Conservation (phyloP, 148 eudicot species). For the Fagopyrum homotropicum region DNA sequence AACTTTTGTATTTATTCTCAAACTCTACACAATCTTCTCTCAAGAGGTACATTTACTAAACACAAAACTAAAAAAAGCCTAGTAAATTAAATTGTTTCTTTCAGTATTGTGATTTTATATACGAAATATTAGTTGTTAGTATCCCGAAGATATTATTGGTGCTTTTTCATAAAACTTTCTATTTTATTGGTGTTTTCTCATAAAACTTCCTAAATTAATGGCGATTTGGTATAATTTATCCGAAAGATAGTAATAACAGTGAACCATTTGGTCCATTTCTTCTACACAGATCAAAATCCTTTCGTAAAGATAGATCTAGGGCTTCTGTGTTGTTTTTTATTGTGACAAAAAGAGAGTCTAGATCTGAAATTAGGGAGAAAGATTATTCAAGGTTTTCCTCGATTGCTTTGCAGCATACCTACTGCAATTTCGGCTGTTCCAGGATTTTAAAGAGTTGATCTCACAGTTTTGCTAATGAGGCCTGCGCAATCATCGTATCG, state of each 20-base stretch:
- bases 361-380: neutral
- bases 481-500: slow-evolving; percentile 48
- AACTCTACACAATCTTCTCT: too few species aligned
- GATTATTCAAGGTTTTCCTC: neutral
- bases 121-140: too few species aligned
- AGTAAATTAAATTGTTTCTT: too few species aligned
- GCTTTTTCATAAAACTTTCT: neutral
- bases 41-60: too few species aligned
- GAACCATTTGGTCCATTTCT: neutral
- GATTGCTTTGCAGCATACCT: neutral
- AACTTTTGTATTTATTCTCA: too few species aligned
- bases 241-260: neutral
- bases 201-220: neutral
- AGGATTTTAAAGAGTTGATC: neutral
- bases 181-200: neutral
- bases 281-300: slow-evolving; percentile 5
- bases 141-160: too few species aligned
- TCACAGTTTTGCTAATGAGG: slow-evolving; percentile 26
- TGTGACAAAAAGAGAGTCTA: neutral
- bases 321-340: neutral
- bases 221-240: neutral
- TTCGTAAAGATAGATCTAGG: slow-evolving; percentile 1
- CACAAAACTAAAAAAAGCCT: too few species aligned
- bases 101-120: too few species aligned
- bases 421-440: neutral